Base-by-base conservation (phyloP, 305 asterid genomes). In the Fraxinus ornus region DNA sequence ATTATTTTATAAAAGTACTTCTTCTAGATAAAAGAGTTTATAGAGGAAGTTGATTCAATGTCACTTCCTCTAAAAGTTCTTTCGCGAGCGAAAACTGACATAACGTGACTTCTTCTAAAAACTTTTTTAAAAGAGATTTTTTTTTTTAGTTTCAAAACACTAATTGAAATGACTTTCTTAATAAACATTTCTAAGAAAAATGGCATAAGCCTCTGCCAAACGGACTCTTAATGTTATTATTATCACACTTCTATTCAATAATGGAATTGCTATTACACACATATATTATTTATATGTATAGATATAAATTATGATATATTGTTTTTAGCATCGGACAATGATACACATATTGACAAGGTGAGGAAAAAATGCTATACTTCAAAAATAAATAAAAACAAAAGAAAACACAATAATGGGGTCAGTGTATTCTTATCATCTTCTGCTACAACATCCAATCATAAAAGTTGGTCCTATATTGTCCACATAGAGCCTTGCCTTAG, bases 391-490 rank as follows among this genome's bases (percentile, higher is more conserved):
- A 78, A 37, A 75, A 79, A 9, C 19, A 77, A 60, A 47, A 26
- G 13, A 12, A 44, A 70, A 70, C 30, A 60, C 60, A 62, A 19
- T 64, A 49, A 82, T 71, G 75, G 77, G 80, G 84, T 47, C 83
- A 78, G 71, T 83, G 85, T 78, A 26, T 83, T 80, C 76, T 80
- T 83, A 87, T 85, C 90, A 85, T 80, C 84, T 47, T 79, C 81
- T 78, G 57, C 85, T 85, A 86, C 85, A 78, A 62, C 82, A 85
- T 83, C 88, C 90, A 87, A 85, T 87, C 90, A 87, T 83, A 75
- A 75, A 87, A 85, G 81, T 79, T 87, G 85, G 84, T 79, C 85
- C 85, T 85, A 78, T 85, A 52, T 85, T 80, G 85, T 85, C 88
- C 86, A 39, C 86, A 60, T 68, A 76, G 10, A 76, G 78, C 79